phyloP scores from a whole-genome alignment of 2,329 filamentous ascomycete species.

The Plenodomus lindquistii region DNA sequence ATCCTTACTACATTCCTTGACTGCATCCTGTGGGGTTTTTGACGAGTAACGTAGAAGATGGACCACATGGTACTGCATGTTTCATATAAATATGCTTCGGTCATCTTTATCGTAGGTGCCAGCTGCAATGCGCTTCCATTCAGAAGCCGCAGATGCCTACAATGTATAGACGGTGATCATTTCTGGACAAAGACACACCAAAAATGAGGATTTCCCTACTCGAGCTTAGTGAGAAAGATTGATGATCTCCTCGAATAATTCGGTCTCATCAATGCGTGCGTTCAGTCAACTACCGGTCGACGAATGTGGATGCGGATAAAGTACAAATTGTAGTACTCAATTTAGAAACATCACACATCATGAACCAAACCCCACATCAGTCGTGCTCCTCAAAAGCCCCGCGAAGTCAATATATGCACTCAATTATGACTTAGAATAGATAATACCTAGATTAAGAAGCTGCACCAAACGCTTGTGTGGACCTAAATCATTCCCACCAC shows the following conservation, averaged over 20 bases:
- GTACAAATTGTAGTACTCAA: conserved; percentile 2
- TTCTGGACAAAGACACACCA: conserved; percentile 19
- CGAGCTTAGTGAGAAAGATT: not conserved
- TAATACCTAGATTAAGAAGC: not conserved
- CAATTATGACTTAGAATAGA: not conserved
- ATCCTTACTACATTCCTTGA: conserved; percentile 21
- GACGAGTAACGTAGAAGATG: conserved; percentile 10
- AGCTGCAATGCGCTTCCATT: conserved; percentile 20
- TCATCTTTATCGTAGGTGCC: conserved; percentile 23
- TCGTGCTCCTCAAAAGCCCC: conserved; percentile 1
- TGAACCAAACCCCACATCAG: conserved; percentile 1
- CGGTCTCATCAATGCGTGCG: too few relatives aligned
- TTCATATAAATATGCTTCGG: conserved; percentile 20
- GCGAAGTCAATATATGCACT: conserved; percentile 4
- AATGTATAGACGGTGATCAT: conserved; percentile 18
- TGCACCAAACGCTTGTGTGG: not conserved
- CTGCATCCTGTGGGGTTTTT: conserved; percentile 8
- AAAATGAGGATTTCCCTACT: conserved; percentile 1
- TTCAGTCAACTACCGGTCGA: conserved; percentile 14
- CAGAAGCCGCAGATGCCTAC: conserved; percentile 21
- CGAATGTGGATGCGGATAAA: conserved; percentile 11
- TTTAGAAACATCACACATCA: not conserved
- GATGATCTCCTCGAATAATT: too few relatives aligned
- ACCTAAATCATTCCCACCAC: not conserved
- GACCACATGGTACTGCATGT: conserved; percentile 8